These are phyloP conservation scores for Centella asiatica DNA, from an alignment of 129 eudicot genomes.

Conservation along the genomic window DNA sequence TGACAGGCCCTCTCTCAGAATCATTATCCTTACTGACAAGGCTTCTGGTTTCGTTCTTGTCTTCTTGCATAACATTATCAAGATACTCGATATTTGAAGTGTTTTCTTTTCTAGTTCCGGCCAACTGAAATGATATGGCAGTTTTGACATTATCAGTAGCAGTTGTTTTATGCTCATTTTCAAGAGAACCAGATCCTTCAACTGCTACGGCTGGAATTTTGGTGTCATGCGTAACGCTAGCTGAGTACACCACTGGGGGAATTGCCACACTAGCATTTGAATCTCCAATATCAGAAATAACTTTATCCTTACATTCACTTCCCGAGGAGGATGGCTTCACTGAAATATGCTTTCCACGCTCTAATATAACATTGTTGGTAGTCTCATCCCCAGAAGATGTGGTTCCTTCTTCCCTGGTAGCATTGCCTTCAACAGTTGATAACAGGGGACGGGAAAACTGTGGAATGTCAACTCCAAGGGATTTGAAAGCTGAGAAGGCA, in stretches of 20 bases:
- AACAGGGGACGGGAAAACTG: conserved; percentile 45
- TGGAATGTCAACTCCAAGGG: conserved; percentile 82
- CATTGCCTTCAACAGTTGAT: conserved; percentile 22
- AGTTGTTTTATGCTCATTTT: conserved; percentile 5
- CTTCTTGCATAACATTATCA: conserved; percentile 22
- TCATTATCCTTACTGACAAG: conserved; percentile 31
- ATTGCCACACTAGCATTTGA: conserved; percentile 15
- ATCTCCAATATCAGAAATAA: conserved; percentile 18
- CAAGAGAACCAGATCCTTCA: conserved; percentile 13
- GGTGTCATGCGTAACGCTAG: conserved; percentile 12
- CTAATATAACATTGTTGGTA: conserved; percentile 30
- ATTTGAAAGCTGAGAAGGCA: conserved; percentile 92
- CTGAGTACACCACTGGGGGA: conserved; percentile 22
- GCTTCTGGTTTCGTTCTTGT: conserved; percentile 25
- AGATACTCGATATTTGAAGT: conserved; percentile 10
- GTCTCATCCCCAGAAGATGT: conserved; percentile 52
- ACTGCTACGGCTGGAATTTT: conserved; percentile 12
- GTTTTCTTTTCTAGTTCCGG: conserved; percentile 9
- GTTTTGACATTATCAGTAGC: conserved; percentile 11
- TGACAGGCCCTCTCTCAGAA: conserved; percentile 59
- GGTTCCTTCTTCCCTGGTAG: conserved; percentile 31
- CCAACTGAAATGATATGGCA: conserved; percentile 6
- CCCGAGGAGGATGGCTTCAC: conserved; percentile 3
- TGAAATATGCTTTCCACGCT: conserved; percentile 16
- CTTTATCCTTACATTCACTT: conserved; percentile 11